Base-by-base conservation (phyloP, 73 alveolate genomes). In the Breviolum minutum region DNA sequence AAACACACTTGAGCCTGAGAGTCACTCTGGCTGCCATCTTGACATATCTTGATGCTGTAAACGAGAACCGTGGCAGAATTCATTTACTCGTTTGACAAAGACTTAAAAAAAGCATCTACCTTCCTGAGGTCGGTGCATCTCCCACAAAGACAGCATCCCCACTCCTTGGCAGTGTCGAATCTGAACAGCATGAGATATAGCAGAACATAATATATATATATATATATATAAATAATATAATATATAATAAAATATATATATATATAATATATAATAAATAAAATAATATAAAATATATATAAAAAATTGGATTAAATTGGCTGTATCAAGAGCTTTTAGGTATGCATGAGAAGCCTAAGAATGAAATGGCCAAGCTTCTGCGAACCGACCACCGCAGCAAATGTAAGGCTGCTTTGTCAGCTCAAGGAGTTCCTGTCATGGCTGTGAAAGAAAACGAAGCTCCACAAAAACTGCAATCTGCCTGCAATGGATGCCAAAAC, bases 351-450 rank as follows among this genome's bases (percentile, higher is more conserved):
- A 16, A 70, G 80, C 83, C n/a, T n/a, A n/a, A 17, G 32, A 26
- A 73, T 26, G 54, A 40, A 40, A 40, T 13, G 6, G 83, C 83
- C 64, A n/a, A 64, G 82, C 27, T 32, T 87, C 95, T 29, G 95
- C 95, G 22, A 87, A 87, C 16, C 76, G 95, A 22, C 95, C 95
- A 13, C 95, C 95, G 82, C 95, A 87, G 82, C 95, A 87, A n/a
- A 64, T 27, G 62, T 87, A 87, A 63, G 76, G 80, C 95, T 63
- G 83, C 62, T 64, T 12, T 63, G 68, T 29, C 64, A 87, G 27
- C 19, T 69, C 66, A 27, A 87, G 64, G 77, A 87, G 63, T 64
- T 87, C 95, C 95, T 87, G 68, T 11, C 29, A 81, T 0, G 7
- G 2, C 27, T 7, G 16, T 68, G 54, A 40, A 40, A 40, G 54